Conservation (phyloP, 176 grass and related monocot species). For the Pontederia crassipes region DNA sequence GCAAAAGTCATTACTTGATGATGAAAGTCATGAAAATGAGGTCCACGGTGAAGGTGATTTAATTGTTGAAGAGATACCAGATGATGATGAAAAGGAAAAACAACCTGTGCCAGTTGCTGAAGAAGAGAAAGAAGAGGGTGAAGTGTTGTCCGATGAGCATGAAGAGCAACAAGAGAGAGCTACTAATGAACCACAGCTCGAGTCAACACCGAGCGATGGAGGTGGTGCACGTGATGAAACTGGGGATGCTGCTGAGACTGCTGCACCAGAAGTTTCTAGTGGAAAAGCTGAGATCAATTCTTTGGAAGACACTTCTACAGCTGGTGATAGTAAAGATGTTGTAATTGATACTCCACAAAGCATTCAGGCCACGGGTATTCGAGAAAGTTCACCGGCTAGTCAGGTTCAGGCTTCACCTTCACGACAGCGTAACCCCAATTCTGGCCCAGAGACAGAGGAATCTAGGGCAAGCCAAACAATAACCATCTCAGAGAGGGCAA, state of each 20-base stretch:
- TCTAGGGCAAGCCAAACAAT: slow-evolving; percentile 47
- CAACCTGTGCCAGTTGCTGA: slow-evolving; percentile 29
- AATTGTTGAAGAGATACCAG: slow-evolving; percentile 25
- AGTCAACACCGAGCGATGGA: slow-evolving; percentile 25
- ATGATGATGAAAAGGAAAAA: slow-evolving; percentile 40
- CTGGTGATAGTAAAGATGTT: slow-evolving; percentile 26
- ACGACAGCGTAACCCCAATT: slow-evolving; percentile 26
- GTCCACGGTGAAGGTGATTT: slow-evolving; percentile 33
- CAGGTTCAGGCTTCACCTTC: slow-evolving; percentile 19
- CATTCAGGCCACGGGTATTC: slow-evolving; percentile 22
- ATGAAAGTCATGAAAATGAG: slow-evolving; percentile 42
- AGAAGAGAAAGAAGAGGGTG: slow-evolving; percentile 86
- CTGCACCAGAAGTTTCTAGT: slow-evolving; percentile 24
- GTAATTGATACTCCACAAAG: slow-evolving; percentile 34
- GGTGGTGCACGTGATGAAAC: slow-evolving; percentile 25
- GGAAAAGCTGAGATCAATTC: slow-evolving; percentile 34
- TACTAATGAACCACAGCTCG: slow-evolving; percentile 19
- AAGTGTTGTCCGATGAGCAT: slow-evolving; percentile 49
- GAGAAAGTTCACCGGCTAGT: slow-evolving; percentile 38
- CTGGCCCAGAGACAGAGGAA: slow-evolving; percentile 21
- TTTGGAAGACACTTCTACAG: slow-evolving; percentile 44
- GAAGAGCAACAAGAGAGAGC: slow-evolving; percentile 49
- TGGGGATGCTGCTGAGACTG: slow-evolving; percentile 19
- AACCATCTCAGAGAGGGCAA: slow-evolving; percentile 41
- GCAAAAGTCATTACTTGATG: slow-evolving; percentile 22